Evolutionary conservation across 225 moss, liverwort and hornwort genomes (phyloP).

Genomic region (Asterella californica): DNA sequence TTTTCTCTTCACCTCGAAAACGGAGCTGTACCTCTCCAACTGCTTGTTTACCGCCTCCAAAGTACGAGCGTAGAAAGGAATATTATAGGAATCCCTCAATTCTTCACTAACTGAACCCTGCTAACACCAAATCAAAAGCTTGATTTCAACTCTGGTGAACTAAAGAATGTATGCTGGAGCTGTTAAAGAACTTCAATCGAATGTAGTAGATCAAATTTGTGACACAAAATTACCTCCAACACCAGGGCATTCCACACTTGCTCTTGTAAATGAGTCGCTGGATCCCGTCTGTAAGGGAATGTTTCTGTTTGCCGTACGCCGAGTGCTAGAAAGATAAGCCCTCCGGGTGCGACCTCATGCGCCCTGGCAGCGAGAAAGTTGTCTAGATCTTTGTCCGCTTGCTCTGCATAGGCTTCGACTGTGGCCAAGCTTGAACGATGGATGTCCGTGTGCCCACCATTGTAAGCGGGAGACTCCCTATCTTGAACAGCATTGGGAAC

Average conservation of each 20-base stretch:
- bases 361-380: conserved; percentile 7
- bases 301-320: background rate
- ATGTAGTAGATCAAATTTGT: background rate
- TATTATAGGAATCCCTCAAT: conserved; percentile 5
- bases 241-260: conserved; percentile 1
- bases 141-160: background rate
- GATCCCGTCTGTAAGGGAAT: background rate
- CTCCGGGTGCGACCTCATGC: background rate
- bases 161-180: background rate
- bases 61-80: background rate
- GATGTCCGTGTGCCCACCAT: conserved; percentile 1
- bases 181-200: background rate
- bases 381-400: background rate
- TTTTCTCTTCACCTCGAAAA: no score
- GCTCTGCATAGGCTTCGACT: conserved; percentile 3
- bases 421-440: conserved; percentile 7
- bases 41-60: background rate
- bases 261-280: background rate
- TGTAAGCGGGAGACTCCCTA: no score
- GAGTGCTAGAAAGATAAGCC: background rate
- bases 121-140: background rate
- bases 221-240: background rate
- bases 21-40: conserved; percentile 1
- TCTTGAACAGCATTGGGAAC: background rate
- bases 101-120: background rate